phyloP scores from a whole-genome alignment of 2,329 filamentous ascomycete species.

The Ophiostoma montium region DNA sequence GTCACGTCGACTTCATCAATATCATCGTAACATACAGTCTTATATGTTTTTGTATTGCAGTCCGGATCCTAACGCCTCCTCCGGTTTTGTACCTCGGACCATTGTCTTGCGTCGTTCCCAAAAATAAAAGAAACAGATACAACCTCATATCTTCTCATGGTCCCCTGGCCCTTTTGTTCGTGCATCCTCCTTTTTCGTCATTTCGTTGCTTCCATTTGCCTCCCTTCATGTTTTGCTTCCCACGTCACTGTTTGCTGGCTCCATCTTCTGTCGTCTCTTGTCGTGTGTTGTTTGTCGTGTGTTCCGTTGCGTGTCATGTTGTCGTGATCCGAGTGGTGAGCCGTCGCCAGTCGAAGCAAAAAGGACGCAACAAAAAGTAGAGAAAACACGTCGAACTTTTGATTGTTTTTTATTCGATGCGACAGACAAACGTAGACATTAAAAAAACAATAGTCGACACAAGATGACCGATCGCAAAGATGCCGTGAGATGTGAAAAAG shows the following conservation, averaged over 20 bases:
- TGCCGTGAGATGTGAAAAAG: not conserved
- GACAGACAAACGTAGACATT: constrained; percentile 3
- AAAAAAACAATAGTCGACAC: constrained; percentile 2
- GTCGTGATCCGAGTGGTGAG: too few species aligned
- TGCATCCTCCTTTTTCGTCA: not conserved
- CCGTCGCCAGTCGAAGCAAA: too few species aligned
- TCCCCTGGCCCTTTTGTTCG: constrained; percentile 14
- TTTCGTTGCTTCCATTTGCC: not conserved
- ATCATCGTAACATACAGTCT: too few species aligned
- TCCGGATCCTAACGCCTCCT: constrained; percentile 70
- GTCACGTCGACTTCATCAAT: too few species aligned
- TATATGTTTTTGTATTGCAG: constrained; percentile 42
- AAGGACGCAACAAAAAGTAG: constrained; percentile 11
- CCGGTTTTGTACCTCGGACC: constrained; percentile 7
- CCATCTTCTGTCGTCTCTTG: constrained; percentile 55
- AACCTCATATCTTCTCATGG: not conserved
- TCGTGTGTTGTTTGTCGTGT: constrained; percentile 20
- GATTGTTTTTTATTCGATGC: constrained; percentile 5
- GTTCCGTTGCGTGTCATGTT: not conserved
- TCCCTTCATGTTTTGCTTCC: constrained; percentile 9
- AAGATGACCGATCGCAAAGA: constrained; percentile 2
- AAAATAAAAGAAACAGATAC: not conserved
- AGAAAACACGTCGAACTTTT: not conserved
- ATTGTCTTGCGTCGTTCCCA: constrained; percentile 4
- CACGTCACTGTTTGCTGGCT: constrained; percentile 38